phyloP scores from a whole-genome alignment of 805 yeast genomes.

The Lachancea dasiensis region DNA sequence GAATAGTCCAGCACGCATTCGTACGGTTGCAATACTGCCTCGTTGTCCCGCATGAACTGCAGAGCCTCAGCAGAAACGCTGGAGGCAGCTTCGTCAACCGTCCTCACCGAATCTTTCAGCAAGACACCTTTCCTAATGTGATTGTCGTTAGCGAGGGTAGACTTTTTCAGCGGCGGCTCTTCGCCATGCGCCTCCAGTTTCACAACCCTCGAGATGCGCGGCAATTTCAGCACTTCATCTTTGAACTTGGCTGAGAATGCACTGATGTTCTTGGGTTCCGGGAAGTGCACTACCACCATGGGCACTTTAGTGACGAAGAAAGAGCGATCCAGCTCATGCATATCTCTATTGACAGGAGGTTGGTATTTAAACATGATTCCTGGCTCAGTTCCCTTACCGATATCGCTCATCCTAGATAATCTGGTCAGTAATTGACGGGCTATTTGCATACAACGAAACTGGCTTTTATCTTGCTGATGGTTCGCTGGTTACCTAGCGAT shows the following conservation, averaged over 20 bases:
- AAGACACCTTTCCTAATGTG: slow-evolving; percentile 42
- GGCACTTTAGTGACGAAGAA: slow-evolving; percentile 54
- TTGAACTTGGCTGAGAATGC: slow-evolving; percentile 53
- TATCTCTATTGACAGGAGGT: slow-evolving; percentile 67
- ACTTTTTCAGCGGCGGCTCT: slow-evolving; percentile 11
- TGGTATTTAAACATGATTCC: slow-evolving; percentile 17
- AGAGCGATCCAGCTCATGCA: slow-evolving; percentile 60
- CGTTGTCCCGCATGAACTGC: slow-evolving; percentile 41
- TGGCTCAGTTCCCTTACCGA: background rate
- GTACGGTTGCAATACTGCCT: slow-evolving; percentile 47
- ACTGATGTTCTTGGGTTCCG: slow-evolving; percentile 59
- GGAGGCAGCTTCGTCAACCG: slow-evolving; percentile 33
- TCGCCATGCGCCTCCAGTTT: slow-evolving; percentile 26
- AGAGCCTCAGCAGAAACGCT: slow-evolving; percentile 40
- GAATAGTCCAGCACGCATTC: slow-evolving; percentile 57
- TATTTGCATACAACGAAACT: background rate
- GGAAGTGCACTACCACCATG: slow-evolving; percentile 62
- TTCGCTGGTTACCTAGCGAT: background rate
- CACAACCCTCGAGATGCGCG: slow-evolving; percentile 67
- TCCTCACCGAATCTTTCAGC: slow-evolving; percentile 46
- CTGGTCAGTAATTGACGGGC: background rate
- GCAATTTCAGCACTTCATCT: slow-evolving; percentile 60
- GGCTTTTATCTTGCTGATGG: no score
- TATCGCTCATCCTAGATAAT: slow-evolving; percentile 3
- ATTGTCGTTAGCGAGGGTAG: slow-evolving; percentile 25